These are phyloP conservation scores for Chlamydomonas eustigma DNA, from an alignment of 139 green algal genomes.

Conservation along the genomic window DNA sequence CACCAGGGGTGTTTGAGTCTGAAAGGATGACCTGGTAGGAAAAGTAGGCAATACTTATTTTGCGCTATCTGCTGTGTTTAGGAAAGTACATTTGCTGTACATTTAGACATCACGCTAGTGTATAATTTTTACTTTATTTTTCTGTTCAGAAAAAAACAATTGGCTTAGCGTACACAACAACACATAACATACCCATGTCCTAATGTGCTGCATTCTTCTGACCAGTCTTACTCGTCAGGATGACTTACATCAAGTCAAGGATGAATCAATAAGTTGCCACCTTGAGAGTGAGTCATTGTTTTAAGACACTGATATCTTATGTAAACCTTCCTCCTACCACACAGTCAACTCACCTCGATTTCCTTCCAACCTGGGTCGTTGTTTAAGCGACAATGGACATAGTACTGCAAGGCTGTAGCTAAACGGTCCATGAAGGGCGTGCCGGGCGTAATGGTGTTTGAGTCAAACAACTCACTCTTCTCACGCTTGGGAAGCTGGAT, in stretches of 20 bases:
- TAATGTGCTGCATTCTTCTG: too few species aligned
- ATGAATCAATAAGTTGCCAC: neutral
- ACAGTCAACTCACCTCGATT: constrained; percentile 75
- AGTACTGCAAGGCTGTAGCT: constrained; percentile 93
- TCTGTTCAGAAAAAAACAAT: too few species aligned
- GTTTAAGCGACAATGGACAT: constrained; percentile 92
- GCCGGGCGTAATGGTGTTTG: constrained; percentile 97
- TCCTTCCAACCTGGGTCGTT: constrained; percentile 82
- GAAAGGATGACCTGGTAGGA: constrained; percentile 83
- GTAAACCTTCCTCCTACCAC: constrained; percentile 11
- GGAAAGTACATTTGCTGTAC: too few species aligned
- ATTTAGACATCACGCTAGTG: too few species aligned
- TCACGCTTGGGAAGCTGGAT: constrained; percentile 3
- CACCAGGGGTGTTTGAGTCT: constrained; percentile 91
- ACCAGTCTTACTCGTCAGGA: too few species aligned
- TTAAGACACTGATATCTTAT: too few species aligned
- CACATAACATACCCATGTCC: too few species aligned
- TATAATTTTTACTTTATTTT: too few species aligned
- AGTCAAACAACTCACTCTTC: constrained; percentile 65
- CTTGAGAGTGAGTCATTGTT: too few species aligned
- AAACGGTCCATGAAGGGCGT: constrained; percentile 97
- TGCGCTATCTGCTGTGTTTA: too few species aligned
- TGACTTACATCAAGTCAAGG: too few species aligned
- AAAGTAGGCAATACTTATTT: neutral
- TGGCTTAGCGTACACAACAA: too few species aligned